Evolutionary conservation across 345 rosid species (phyloP), one percentile per base, ranked within the genome.

Genomic region (Brassica nigra): DNA sequence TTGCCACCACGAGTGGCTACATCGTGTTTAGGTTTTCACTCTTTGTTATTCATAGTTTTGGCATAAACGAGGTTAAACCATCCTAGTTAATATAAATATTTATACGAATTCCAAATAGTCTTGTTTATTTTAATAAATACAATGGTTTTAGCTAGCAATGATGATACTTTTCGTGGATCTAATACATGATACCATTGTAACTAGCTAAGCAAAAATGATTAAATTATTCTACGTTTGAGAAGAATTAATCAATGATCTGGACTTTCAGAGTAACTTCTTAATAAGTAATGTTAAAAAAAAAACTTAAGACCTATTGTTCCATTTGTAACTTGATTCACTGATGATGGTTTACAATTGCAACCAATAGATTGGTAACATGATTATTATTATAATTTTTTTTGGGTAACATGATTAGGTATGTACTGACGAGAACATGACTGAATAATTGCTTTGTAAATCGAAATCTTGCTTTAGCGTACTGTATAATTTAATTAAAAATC

Each of bases 1-100:
- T 81, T 81, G 65, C 83, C 83, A 81, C 83, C 80, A 81, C 55
- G 74, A 76, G 83, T 81, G 83, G 83, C 31, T 66, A 70, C 73
- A 73, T 76, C 68, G 68, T 76, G 68, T 76, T 81, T 59, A 31
- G 15, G 18, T 57, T 80, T 65, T 65, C 61, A 69, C 30, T 52
- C 16, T 20, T 15, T 62, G 16, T 6, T 23, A 16, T 70, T 57
- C 33, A 20, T 71, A 42, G 59, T 71, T 64, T 76, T 71, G 70
- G 80, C 62, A 70, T 65, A 57, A 23, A 39, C 73, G 69, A 76
- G 59, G 76, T 30, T 64, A 15, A 55, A 18, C 10, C 33, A 61
- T 80, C 12, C 8, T 20, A 12, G 16, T 15, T 2, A 52, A 34
- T 5, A 47, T 42, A 72, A 1, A 42, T 72, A 28, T 12, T 20